These are phyloP conservation scores for Linanthus parryae DNA, from an alignment of 148 eudicot genomes.

Conservation along the genomic window DNA sequence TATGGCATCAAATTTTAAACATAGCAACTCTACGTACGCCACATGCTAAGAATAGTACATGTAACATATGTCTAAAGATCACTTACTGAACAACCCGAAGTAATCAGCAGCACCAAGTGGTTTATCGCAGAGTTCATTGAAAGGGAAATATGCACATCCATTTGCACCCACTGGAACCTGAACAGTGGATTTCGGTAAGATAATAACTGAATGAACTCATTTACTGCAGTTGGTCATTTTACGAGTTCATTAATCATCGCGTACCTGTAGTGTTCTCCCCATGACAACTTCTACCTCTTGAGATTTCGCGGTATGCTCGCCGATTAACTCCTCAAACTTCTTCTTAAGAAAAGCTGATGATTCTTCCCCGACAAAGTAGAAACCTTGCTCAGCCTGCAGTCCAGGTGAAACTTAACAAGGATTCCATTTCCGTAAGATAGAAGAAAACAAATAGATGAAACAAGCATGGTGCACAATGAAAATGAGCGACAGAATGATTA, in stretches of 20 bases:
- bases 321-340: slow-evolving; percentile 52
- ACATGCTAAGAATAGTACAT: too few relatives aligned
- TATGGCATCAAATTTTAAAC: background rate
- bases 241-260: too few relatives aligned
- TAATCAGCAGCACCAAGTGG: slow-evolving; percentile 98
- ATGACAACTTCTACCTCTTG: slow-evolving; percentile 91
- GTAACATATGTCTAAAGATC: too few relatives aligned
- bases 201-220: background rate
- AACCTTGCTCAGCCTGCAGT: slow-evolving; percentile 69
- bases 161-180: slow-evolving; percentile 81
- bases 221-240: too few relatives aligned
- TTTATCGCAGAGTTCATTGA: slow-evolving; percentile 81
- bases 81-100: slow-evolving; percentile 86
- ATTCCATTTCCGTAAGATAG: too few relatives aligned
- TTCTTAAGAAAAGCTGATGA: slow-evolving; percentile 49
- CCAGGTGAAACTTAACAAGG: slow-evolving; percentile 5
- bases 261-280: slow-evolving; percentile 84
- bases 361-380: slow-evolving; percentile 58
- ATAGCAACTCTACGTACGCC: too few relatives aligned
- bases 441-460: background rate
- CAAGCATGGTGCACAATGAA: background rate
- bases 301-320: slow-evolving; percentile 37
- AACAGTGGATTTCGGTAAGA: background rate
- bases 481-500: slow-evolving; percentile 16
- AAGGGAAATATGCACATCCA: slow-evolving; percentile 85